Percentiles rank a stretch among this genome's conserved stretches.
phyloP scores from a whole-genome alignment of 202 grass and related monocot genomes.

The Brachypodium distachyon region DNA sequence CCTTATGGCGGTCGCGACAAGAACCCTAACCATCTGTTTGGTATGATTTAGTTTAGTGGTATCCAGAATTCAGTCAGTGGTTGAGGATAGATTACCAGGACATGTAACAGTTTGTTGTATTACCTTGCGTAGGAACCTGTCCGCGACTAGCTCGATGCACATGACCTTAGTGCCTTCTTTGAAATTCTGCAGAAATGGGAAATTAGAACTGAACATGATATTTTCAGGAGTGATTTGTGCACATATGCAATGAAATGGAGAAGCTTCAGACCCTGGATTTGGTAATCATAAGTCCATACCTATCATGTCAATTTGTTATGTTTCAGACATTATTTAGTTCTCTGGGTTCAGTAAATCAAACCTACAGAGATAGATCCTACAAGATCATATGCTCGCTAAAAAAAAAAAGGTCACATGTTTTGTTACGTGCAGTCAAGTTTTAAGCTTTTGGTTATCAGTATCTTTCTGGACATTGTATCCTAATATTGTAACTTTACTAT shows the following conservation, averaged over 20 bases:
- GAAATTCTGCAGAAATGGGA: slow-evolving; percentile 22
- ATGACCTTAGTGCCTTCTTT: slow-evolving; percentile 38
- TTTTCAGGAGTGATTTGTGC: background rate
- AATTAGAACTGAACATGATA: background rate
- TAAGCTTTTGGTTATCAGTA: too few relatives aligned
- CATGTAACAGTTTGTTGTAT: background rate
- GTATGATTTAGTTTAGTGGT: background rate
- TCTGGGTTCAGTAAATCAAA: background rate
- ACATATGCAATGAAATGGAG: background rate
- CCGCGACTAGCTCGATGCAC: slow-evolving; percentile 74
- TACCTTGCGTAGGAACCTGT: slow-evolving; percentile 96
- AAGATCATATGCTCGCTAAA: background rate
- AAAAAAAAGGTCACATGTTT: too few relatives aligned
- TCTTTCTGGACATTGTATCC: too few relatives aligned
- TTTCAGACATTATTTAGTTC: background rate
- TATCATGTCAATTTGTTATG: background rate
- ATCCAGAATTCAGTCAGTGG: background rate
- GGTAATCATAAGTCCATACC: background rate
- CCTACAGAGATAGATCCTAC: background rate
- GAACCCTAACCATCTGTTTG: slow-evolving; percentile 80
- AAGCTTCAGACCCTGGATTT: background rate
- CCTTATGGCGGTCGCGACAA: slow-evolving; percentile 78
- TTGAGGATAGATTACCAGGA: background rate
- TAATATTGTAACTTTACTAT: too few relatives aligned
- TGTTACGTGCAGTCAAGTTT: too few relatives aligned